Conservation (phyloP, 768 basidiomycete genomes). For the Auricularia heimuer region DNA sequence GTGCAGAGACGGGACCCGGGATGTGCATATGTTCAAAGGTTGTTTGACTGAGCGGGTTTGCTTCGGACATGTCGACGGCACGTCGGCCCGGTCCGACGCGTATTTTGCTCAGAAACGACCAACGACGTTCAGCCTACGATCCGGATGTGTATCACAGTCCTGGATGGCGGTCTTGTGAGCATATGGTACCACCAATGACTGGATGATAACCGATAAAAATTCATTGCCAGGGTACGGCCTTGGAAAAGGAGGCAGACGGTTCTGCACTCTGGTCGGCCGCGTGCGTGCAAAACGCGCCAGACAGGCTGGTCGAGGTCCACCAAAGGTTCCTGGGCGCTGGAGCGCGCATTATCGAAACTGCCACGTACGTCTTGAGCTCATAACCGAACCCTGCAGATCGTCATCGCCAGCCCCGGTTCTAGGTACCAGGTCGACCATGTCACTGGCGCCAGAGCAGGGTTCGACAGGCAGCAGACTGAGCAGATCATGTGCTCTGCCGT, state of each 20-base stretch:
- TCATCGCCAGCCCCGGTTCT: background rate
- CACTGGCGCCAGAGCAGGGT: conserved; percentile 45
- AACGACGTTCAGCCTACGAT: too few relatives aligned
- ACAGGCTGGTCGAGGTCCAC: conserved; percentile 49
- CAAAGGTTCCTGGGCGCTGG: conserved; percentile 55
- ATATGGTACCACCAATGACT: conserved; percentile 2
- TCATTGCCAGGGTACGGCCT: conserved; percentile 43
- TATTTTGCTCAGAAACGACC: too few relatives aligned
- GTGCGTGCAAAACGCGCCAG: conserved; percentile 43
- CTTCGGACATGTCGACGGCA: too few relatives aligned
- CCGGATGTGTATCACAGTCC: conserved; percentile 10
- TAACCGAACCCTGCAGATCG: background rate
- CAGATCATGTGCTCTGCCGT: conserved; percentile 45
- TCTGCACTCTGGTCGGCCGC: conserved; percentile 66
- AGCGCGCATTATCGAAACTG: conserved; percentile 53
- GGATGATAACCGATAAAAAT: background rate
- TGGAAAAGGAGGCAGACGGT: conserved; percentile 43
- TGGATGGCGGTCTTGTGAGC: conserved; percentile 42
- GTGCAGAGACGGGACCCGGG: too few relatives aligned
- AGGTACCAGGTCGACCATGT: conserved; percentile 60
- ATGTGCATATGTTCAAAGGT: too few relatives aligned
- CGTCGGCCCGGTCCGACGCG: too few relatives aligned
- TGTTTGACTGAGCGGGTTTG: too few relatives aligned
- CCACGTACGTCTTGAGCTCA: conserved; percentile 39
- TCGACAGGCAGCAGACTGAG: conserved; percentile 31